Evolutionary conservation across 2,329 filamentous ascomycete genomes (phyloP), one percentile per base, ranked within the genome.

Genomic region (Fusarium bulbicola): DNA sequence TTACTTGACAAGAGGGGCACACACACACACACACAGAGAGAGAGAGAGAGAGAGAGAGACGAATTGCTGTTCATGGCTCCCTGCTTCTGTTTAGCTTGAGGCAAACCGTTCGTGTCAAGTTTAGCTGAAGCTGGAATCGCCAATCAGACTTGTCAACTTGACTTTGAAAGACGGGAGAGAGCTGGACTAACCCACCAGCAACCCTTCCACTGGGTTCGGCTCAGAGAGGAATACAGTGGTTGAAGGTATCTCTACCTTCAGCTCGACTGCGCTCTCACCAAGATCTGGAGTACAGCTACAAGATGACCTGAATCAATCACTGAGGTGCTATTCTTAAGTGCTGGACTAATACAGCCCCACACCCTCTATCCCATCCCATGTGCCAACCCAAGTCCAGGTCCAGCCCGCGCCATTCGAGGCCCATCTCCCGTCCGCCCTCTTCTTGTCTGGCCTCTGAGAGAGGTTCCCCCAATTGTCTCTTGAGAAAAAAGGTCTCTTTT

Each of bases 31-130:
- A 28, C 3, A 9, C 7, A 28, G 28, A 30, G 28, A 30, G 28
- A 30, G 28, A 30, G 3, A 28, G 28, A 28, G 9, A 21, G 24
- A 15, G 15, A 37, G 30, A 36, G 37, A 65, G 8, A 37, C 21
- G 37, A 63, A 32, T 49, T 49, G 36, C 32, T 36, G 24, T 69
- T 59, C 66, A 65, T 65, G 66, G 53, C 66, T 70, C 66, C 40
- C 43, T 47, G 28, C 52, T 59, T 59, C 39, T 57, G 59, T 30
- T 64, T 69, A 64, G 66, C 46, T 52, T 26, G 63, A 72, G 62
- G 70, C 58, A 71, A 74, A 64, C 66, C 54, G 70, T 67, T 73
- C 66, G 66, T 57, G 52, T 60, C 46, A 58, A 70, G 70, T 39
- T 50, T 24, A 65, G 52, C 58, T 63, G 60, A 54, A 49, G 63